Percentiles rank a stretch among this genome's conserved stretches.
phyloP scores from a whole-genome alignment of 2,329 filamentous ascomycete species.

The Talaromyces sp. region DNA sequence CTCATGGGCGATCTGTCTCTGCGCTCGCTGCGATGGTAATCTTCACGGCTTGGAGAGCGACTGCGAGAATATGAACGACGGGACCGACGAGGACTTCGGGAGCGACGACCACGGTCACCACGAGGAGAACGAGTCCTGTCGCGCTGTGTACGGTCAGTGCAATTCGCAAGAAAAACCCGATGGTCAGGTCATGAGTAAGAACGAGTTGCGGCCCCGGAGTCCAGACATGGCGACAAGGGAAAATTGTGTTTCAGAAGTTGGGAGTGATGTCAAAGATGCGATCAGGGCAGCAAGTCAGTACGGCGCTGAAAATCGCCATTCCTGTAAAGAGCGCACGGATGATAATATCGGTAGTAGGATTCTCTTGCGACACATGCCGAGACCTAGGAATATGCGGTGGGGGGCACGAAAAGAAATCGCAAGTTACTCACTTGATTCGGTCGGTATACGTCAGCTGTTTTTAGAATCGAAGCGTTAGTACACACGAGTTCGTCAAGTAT shows the following conservation, averaged over 20 bases:
- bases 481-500: not conserved
- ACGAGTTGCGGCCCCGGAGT: not conserved
- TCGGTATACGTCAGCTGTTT: conserved; percentile 47
- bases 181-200: not conserved
- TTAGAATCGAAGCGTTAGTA: conserved; percentile 23
- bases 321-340: not conserved
- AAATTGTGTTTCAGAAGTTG: not conserved
- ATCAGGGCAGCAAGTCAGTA: not conserved
- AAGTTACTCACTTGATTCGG: conserved; percentile 44
- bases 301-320: not conserved
- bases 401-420: conserved; percentile 15
- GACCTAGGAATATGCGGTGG: not conserved
- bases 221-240: not conserved
- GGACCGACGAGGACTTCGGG: conserved; percentile 74
- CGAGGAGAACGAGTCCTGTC: conserved; percentile 68
- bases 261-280: not conserved
- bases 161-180: not conserved
- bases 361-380: not conserved
- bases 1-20: conserved; percentile 85
- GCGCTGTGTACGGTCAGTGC: conserved; percentile 54
- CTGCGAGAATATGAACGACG: conserved; percentile 77
- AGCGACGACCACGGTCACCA: conserved; percentile 52
- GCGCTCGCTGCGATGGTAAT: conserved; percentile 70
- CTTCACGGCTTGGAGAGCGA: conserved; percentile 74
- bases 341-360: not conserved